Base-by-base conservation (phyloP, 208 protist species). In the Leishmania tropica region DNA sequence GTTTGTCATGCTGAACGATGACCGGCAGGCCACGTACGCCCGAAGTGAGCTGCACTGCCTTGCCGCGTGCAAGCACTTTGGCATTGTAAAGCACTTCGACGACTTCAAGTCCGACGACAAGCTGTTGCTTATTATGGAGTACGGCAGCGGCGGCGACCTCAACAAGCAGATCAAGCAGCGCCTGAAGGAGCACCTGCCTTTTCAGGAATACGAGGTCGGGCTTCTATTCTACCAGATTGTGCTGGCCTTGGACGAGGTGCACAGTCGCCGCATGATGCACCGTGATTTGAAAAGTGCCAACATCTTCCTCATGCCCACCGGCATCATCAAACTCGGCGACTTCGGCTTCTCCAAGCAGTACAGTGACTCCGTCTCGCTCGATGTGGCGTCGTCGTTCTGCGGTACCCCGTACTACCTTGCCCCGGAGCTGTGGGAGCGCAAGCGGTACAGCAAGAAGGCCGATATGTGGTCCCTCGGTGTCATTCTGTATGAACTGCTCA, bases 341-440 rank as follows among this genome's bases (percentile, higher is more conserved):
- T 98, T 98, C 83, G 93, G 93, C 74, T 97, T 95, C 76, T 94
- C 89, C 15, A 93, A 92, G 78, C 92, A 95, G 85, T 97, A 95
- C 88, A 91, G 83, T 54, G 92, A 95, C 80, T 94, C 93, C 37
- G 89, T 97, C 42, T 97, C 93, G 13, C 78, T 92, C 64, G 91
- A 92, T 60, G 93, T 97, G 40, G 93, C 88, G 31, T 90, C 84
- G 15, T 92, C 93, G 47, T 97, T 97, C 84, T 97, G 94, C 78
- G 96, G 95, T 64, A 97, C 94, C n/a, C 96, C 97, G 3, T 98
- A 98, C 84, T 99, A 98, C 85, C 88, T 99, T n/a, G 92, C 94
- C 13, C 97, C 97, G 6, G 96, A 99, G 85, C 82, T 99, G 40
- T 98, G 94, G 90, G 86, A 97, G 76, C 82, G 95, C 80, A 95